Percentiles rank a stretch among this genome's conserved stretches.
Conservation (phyloP, 768 basidiomycete genomes). For the Lactarius sp. region DNA sequence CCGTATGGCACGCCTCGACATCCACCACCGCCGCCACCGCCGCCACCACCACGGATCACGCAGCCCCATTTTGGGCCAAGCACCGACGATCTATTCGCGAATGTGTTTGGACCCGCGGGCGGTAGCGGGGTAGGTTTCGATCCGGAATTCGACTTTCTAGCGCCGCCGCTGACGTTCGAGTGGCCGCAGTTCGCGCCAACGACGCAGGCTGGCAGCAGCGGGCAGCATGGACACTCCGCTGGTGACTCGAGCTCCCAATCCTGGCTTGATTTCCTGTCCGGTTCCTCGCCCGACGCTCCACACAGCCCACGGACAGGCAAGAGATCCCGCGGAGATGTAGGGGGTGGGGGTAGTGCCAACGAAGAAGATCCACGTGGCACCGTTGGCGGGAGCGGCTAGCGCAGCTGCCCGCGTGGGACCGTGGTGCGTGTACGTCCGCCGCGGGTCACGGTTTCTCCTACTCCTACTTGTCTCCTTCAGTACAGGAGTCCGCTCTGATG, state of each 20-base stretch:
- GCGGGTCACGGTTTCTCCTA: background rate
- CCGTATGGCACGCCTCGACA: slow-evolving; percentile 18
- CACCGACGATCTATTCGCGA: slow-evolving; percentile 25
- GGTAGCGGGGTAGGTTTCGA: slow-evolving; percentile 24
- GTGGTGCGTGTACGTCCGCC: background rate
- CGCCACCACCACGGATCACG: slow-evolving; percentile 20
- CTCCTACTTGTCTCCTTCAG: background rate
- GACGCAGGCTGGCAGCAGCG: slow-evolving; percentile 14
- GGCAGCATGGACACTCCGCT: slow-evolving; percentile 1
- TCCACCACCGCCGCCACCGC: slow-evolving; percentile 22
- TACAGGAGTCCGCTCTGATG: background rate
- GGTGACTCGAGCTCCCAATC: slow-evolving; percentile 14
- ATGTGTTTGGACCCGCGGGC: slow-evolving; percentile 25
- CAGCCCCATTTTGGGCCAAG: slow-evolving; percentile 10
- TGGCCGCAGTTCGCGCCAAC: slow-evolving; percentile 26
- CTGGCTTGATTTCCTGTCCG: slow-evolving; percentile 25
- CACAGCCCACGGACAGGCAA: slow-evolving; percentile 16
- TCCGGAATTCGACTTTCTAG: slow-evolving; percentile 22
- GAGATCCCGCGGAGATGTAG: slow-evolving; percentile 18
- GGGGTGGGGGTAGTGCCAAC: background rate
- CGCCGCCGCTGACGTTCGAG: slow-evolving; percentile 27
- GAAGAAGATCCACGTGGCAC: slow-evolving; percentile 12
- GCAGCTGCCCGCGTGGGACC: background rate
- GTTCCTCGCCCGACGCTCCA: slow-evolving; percentile 12
- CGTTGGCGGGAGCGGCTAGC: slow-evolving; percentile 4